Percentiles rank a stretch among this genome's conserved stretches.
phyloP scores from a whole-genome alignment of 176 grass and related monocot genomes.

The Aegilops tauschii region DNA sequence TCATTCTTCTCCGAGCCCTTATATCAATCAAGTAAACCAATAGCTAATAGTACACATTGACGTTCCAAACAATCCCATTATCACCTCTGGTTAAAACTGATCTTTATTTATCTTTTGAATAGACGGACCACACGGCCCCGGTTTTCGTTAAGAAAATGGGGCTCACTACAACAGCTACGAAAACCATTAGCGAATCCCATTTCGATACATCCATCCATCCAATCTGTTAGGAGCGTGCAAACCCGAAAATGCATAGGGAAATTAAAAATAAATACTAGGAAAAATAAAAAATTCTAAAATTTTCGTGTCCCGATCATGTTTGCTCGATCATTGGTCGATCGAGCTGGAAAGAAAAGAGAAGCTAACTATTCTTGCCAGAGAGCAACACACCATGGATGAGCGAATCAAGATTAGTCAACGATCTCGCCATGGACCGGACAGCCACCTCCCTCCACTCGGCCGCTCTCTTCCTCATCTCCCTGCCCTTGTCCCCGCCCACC shows the following conservation, averaged over 20 bases:
- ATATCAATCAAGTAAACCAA: no score
- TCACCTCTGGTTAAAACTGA: neutral
- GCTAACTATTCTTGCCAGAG: neutral
- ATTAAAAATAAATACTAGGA: no score
- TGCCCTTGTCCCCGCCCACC: slow-evolving; percentile 36
- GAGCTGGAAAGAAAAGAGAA: neutral
- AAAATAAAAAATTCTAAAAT: no score
- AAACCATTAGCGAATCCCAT: no score
- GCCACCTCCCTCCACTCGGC: slow-evolving; percentile 33
- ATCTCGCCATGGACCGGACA: neutral
- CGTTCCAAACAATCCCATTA: neutral
- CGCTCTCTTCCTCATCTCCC: slow-evolving; percentile 33
- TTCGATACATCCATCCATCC: no score
- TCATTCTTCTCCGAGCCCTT: no score
- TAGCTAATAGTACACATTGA: no score
- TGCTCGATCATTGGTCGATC: no score
- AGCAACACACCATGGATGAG: slow-evolving; percentile 25
- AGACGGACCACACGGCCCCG: neutral
- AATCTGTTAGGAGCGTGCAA: no score
- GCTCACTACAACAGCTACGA: no score
- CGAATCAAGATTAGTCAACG: slow-evolving; percentile 15
- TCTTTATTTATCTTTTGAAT: neutral
- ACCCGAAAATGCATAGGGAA: no score
- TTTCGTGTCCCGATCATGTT: no score
- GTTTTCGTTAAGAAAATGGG: neutral